These are phyloP conservation scores for Hericium alpestre DNA, from an alignment of 768 basidiomycete species.

Conservation along the genomic window DNA sequence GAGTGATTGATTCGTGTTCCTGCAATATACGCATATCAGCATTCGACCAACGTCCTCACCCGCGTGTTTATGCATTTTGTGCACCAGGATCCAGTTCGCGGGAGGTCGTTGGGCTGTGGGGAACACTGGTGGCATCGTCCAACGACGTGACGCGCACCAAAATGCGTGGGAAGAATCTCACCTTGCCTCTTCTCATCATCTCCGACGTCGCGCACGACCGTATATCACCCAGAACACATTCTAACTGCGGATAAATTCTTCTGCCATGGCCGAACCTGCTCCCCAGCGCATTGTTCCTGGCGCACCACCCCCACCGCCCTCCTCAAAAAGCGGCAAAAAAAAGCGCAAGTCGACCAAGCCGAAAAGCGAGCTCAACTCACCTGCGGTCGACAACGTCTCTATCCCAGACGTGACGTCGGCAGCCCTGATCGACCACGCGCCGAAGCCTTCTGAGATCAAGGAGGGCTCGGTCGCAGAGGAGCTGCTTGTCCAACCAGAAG, in stretches of 20 bases:
- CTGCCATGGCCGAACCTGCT: conserved; percentile 25
- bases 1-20: no score
- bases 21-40: no score
- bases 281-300: conserved; percentile 60
- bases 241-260: not conserved
- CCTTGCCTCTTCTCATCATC: not conserved
- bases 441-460: conserved; percentile 5
- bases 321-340: conserved; percentile 54
- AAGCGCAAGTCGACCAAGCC: conserved; percentile 51
- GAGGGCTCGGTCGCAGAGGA: conserved; percentile 4
- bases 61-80: no score
- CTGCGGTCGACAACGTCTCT: conserved; percentile 11
- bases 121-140: no score
- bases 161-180: not conserved
- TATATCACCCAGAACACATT: not conserved
- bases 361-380: conserved; percentile 29
- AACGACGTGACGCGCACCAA: not conserved
- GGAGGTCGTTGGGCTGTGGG: no score
- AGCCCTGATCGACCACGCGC: conserved; percentile 6
- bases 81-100: no score
- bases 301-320: conserved; percentile 52
- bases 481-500: conserved; percentile 4
- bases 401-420: conserved; percentile 12
- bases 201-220: not conserved
- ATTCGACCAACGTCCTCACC: no score